Conservation (phyloP, 2,329 filamentous ascomycete species). For the Cladosporium sphaerospermum region DNA sequence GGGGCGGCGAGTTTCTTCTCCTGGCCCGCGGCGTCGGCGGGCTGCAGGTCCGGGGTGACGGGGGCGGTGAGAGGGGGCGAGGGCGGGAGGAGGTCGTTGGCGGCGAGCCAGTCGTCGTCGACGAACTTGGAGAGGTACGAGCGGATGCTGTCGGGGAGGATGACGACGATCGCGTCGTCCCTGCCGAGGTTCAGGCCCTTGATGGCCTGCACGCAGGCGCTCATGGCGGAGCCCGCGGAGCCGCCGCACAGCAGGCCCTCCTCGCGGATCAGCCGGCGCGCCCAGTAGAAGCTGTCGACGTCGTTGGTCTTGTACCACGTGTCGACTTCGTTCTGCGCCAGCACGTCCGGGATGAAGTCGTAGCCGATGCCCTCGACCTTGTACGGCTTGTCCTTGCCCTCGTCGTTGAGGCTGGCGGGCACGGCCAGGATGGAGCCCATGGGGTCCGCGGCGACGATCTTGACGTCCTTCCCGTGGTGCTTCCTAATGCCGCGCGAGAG, state of each 20-base stretch:
- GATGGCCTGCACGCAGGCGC: slow-evolving; percentile 69
- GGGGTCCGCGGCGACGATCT: slow-evolving; percentile 88
- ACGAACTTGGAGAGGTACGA: slow-evolving; percentile 98
- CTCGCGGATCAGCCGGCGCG: slow-evolving; percentile 84
- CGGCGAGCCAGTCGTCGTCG: slow-evolving; percentile 97
- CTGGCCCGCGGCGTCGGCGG: slow-evolving; percentile 18
- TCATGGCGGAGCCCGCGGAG: slow-evolving; percentile 86
- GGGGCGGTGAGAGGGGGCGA: slow-evolving; percentile 43
- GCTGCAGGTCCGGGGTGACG: slow-evolving; percentile 30
- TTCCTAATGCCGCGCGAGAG: slow-evolving; percentile 79
- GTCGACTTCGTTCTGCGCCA: slow-evolving; percentile 73
- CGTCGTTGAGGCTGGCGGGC: slow-evolving; percentile 71
- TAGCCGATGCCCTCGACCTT: slow-evolving; percentile 99
- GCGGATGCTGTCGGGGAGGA: slow-evolving; percentile 91
- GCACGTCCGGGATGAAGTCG: slow-evolving; percentile 92
- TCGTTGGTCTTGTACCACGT: slow-evolving; percentile 99
- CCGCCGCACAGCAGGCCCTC: slow-evolving; percentile 92
- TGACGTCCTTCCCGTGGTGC: slow-evolving; percentile 70
- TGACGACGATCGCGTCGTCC: slow-evolving; percentile 81
- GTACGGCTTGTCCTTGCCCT: slow-evolving; percentile 75
- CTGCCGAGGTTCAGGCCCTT: slow-evolving; percentile 72
- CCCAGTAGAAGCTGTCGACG: slow-evolving; percentile 80
- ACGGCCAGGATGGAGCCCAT: slow-evolving; percentile 85
- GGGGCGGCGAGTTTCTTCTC: slow-evolving; percentile 18
- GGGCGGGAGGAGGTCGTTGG: slow-evolving; percentile 79